Evolutionary conservation across 257 asterid species (phyloP).

Genomic region (Paulownia fortunei): DNA sequence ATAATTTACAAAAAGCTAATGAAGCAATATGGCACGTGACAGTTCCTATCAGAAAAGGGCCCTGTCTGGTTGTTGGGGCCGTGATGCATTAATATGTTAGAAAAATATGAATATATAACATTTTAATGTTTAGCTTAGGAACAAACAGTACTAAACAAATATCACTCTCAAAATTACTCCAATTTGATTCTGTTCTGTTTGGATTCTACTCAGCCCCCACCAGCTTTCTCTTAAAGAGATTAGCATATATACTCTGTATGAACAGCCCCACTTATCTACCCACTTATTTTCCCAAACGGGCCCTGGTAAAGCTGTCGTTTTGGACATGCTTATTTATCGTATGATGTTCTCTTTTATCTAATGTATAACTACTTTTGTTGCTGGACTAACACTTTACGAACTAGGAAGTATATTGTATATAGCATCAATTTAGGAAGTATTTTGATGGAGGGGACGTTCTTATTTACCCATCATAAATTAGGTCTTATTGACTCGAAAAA

Average conservation of each 20-base stretch:
- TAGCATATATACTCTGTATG: not conserved
- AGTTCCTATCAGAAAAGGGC: conserved; percentile 38
- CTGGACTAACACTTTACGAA: not conserved
- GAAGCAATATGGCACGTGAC: conserved; percentile 33
- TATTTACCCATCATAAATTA: no score
- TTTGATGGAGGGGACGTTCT: no score
- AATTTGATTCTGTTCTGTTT: conserved; percentile 29
- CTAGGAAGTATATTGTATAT: no score
- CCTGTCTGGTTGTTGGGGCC: conserved; percentile 38
- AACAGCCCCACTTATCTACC: conserved; percentile 14
- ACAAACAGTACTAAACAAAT: conserved; percentile 42
- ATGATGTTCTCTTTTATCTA: not conserved
- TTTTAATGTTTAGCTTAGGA: conserved; percentile 28
- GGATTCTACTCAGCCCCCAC: conserved; percentile 19
- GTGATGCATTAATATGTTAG: conserved; percentile 31
- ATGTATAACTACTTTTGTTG: not conserved
- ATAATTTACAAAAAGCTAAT: not conserved
- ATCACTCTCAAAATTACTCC: conserved; percentile 34
- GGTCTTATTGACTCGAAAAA: no score
- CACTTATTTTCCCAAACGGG: conserved; percentile 6
- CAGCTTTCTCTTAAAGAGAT: not conserved
- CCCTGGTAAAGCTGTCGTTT: conserved; percentile 41
- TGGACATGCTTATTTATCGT: conserved; percentile 41
- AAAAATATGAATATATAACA: conserved; percentile 39
- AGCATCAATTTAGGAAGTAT: no score